A percentile compares a stretch with the other conserved stretches of the same genome.
Evolutionary conservation across 805 yeast species (phyloP).

Genomic region (Kluyveromyces siamensis): DNA sequence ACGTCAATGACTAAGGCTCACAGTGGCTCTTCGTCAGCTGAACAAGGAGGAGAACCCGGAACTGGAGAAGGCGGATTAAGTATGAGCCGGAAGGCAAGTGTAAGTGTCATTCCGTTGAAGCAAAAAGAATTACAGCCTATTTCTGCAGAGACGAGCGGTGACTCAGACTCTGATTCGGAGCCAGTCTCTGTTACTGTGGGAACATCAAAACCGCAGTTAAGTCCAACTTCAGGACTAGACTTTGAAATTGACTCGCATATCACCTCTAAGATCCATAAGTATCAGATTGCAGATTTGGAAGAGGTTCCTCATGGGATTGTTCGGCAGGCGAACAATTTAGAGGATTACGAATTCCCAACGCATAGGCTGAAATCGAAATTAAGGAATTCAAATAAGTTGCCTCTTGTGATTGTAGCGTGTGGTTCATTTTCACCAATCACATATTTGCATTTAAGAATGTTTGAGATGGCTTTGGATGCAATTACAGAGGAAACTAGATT

Average conservation of each 20-base stretch:
- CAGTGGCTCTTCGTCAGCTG: constrained; percentile 7
- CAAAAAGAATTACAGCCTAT: constrained; percentile 52
- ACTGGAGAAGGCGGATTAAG: constrained; percentile 10
- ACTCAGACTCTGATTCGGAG: constrained; percentile 9
- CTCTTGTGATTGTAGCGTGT: constrained; percentile 92
- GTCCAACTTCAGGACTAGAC: background rate
- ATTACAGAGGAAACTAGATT: constrained; percentile 85
- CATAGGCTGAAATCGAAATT: constrained; percentile 71
- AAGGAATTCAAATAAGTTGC: constrained; percentile 68
- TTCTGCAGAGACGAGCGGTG: constrained; percentile 37
- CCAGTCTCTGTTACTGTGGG: background rate
- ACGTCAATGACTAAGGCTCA: constrained; percentile 10
- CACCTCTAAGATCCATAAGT: constrained; percentile 29
- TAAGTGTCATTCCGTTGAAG: constrained; percentile 39
- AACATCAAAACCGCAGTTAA: background rate
- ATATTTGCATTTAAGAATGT: constrained; percentile 90
- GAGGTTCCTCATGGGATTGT: constrained; percentile 94
- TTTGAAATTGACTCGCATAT: constrained; percentile 3
- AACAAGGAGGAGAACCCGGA: constrained; percentile 1
- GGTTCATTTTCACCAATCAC: constrained; percentile 97
- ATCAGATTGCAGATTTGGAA: constrained; percentile 85
- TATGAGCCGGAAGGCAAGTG: constrained; percentile 4
- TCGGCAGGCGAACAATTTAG: constrained; percentile 70
- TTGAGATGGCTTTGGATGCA: constrained; percentile 96
- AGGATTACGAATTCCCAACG: constrained; percentile 72